Conservation (phyloP, 495 filamentous ascomycete species). For the Trypethelium eluteriae region DNA sequence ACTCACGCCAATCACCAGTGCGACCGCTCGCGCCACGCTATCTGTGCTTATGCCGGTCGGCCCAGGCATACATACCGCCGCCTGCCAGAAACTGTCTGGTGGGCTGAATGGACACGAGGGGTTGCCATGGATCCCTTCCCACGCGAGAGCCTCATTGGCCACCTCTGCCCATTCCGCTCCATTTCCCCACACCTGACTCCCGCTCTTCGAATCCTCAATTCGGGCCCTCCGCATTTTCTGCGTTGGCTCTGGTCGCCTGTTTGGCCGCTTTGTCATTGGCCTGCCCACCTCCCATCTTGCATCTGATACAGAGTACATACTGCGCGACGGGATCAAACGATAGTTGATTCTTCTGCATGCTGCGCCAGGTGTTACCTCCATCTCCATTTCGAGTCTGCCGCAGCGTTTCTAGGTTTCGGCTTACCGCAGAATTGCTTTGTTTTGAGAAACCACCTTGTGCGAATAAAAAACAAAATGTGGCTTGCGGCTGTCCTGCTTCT, state of each 20-base stretch:
- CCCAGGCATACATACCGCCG: background rate
- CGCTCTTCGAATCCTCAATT: background rate
- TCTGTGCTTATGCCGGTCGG: background rate
- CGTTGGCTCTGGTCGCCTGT: background rate
- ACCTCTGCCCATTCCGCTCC: background rate
- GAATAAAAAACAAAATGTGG: background rate
- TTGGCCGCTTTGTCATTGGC: background rate
- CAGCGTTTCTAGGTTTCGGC: background rate
- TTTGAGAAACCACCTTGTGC: background rate
- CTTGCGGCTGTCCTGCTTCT: background rate
- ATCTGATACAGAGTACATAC: background rate
- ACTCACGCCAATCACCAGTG: background rate
- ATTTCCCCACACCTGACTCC: constrained; percentile 4
- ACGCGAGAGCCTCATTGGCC: background rate
- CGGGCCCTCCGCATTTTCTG: constrained; percentile 1
- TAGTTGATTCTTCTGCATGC: background rate
- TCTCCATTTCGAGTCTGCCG: background rate
- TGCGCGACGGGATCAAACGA: background rate
- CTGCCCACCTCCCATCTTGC: background rate
- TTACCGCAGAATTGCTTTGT: constrained; percentile 6
- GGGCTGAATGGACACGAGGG: background rate
- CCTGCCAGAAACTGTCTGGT: background rate
- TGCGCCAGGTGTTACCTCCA: background rate
- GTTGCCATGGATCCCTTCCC: background rate
- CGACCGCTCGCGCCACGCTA: background rate